Evolutionary conservation across 495 filamentous ascomycete genomes (phyloP).

Genomic region (Bombardia bombarda): DNA sequence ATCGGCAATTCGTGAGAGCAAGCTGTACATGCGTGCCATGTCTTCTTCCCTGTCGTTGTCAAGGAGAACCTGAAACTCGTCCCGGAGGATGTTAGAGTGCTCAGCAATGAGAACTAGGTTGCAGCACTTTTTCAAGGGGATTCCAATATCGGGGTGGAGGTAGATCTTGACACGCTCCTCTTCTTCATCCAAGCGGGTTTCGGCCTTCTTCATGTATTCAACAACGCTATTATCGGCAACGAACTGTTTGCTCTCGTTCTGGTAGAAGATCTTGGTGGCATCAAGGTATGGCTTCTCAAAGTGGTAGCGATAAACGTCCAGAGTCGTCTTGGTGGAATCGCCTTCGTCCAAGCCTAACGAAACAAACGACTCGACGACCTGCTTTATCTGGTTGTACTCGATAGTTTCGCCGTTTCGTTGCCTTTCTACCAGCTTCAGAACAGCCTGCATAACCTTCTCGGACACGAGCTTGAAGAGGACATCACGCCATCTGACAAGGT

Average conservation of each 20-base stretch:
- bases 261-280: constrained; percentile 78
- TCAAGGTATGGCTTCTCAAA: constrained; percentile 90
- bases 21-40: constrained; percentile 90
- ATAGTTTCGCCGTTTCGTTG: constrained; percentile 97
- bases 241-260: constrained; percentile 87
- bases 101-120: constrained; percentile 82
- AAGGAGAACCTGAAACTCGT: constrained; percentile 93
- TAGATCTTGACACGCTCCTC: constrained; percentile 91
- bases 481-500: constrained; percentile 88
- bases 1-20: constrained; percentile 84
- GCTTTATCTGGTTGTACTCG: constrained; percentile 93
- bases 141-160: constrained; percentile 79
- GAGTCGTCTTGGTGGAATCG: constrained; percentile 85
- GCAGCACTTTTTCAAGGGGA: constrained; percentile 76
- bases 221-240: constrained; percentile 95
- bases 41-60: constrained; percentile 94
- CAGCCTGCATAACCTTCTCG: constrained; percentile 86
- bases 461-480: constrained; percentile 82
- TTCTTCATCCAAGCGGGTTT: constrained; percentile 84
- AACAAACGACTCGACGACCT: constrained; percentile 94
- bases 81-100: constrained; percentile 74
- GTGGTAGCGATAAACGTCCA: constrained; percentile 85
- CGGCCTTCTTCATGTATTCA: constrained; percentile 99
- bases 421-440: constrained; percentile 92
- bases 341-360: constrained; percentile 90